Evolutionary conservation across 768 basidiomycete species (phyloP).

Genomic region (Trametes sanguinea): DNA sequence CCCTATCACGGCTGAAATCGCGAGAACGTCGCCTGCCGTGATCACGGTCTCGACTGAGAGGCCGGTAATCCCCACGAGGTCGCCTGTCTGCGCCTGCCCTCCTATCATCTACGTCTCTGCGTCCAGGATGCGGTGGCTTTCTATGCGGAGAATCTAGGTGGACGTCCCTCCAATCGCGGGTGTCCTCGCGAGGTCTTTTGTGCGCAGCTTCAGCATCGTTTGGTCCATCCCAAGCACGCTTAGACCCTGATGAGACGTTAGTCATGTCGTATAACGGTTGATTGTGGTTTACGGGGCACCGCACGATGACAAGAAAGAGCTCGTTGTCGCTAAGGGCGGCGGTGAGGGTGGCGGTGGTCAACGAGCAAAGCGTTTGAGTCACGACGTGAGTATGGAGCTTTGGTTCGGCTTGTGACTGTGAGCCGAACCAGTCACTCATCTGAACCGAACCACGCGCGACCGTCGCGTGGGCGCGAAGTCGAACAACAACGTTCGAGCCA

Average conservation of each 20-base stretch:
- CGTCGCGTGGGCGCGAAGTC: constrained; percentile 19
- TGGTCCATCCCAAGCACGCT: constrained; percentile 72
- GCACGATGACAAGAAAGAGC: constrained; percentile 62
- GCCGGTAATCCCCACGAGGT: constrained; percentile 30
- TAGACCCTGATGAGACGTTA: constrained; percentile 83
- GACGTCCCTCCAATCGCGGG: constrained; percentile 71
- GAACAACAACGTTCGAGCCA: constrained; percentile 22
- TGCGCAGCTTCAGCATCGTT: constrained; percentile 40
- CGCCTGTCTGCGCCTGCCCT: constrained; percentile 36
- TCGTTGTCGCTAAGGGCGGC: constrained; percentile 18
- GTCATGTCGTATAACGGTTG: constrained; percentile 51
- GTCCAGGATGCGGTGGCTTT: constrained; percentile 28
- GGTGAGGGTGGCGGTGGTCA: constrained; percentile 17
- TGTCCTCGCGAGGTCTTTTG: constrained; percentile 60
- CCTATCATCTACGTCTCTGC: constrained; percentile 38
- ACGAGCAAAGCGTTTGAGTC: constrained; percentile 3
- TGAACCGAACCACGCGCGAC: constrained; percentile 2
- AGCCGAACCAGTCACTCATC: constrained; percentile 3
- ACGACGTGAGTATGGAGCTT: not conserved
- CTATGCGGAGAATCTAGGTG: constrained; percentile 47
- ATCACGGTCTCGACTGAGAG: constrained; percentile 41
- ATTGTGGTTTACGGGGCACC: constrained; percentile 75
- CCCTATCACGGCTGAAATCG: constrained; percentile 30
- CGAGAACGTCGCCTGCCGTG: constrained; percentile 30
- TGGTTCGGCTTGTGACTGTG: not conserved